A percentile compares a stretch with the other conserved stretches of the same genome.
Evolutionary conservation across 2,329 filamentous ascomycete genomes (phyloP).

Genomic region (Pseudopyricularia javanii): DNA sequence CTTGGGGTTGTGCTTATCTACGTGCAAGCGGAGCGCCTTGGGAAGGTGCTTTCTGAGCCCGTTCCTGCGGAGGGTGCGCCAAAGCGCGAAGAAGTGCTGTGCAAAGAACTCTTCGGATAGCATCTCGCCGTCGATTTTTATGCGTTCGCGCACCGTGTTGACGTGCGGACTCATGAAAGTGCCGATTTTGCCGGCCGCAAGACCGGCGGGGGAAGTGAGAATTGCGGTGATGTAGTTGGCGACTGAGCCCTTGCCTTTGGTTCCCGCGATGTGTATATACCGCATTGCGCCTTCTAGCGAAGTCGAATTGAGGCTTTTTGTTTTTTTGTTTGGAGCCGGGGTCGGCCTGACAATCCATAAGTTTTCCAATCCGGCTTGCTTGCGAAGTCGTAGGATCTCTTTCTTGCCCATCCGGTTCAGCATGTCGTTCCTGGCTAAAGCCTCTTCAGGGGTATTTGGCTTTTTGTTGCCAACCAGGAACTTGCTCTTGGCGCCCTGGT

Average conservation of each 20-base stretch:
- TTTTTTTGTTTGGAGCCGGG: too few species aligned
- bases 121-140: constrained; percentile 63
- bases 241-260: constrained; percentile 88
- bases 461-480: constrained; percentile 27
- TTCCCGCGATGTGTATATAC: constrained; percentile 77
- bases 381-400: constrained; percentile 70
- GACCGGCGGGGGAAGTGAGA: constrained; percentile 22
- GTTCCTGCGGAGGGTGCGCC: constrained; percentile 46
- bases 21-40: neutral
- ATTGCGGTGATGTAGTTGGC: constrained; percentile 75
- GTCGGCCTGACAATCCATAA: too few species aligned
- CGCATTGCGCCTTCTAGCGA: constrained; percentile 19
- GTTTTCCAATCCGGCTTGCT: constrained; percentile 58
- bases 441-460: constrained; percentile 15
- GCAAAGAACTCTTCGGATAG: constrained; percentile 59
- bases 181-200: constrained; percentile 38
- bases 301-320: neutral
- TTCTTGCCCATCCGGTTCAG: constrained; percentile 66
- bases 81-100: constrained; percentile 71
- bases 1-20: neutral
- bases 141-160: constrained; percentile 71
- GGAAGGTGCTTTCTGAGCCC: constrained; percentile 16
- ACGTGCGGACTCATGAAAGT: constrained; percentile 82
- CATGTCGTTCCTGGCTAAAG: constrained; percentile 23
- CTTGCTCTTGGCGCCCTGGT: constrained; percentile 50